Base-by-base conservation (phyloP, 805 yeast genomes). In the Komagataella phaffii region DNA sequence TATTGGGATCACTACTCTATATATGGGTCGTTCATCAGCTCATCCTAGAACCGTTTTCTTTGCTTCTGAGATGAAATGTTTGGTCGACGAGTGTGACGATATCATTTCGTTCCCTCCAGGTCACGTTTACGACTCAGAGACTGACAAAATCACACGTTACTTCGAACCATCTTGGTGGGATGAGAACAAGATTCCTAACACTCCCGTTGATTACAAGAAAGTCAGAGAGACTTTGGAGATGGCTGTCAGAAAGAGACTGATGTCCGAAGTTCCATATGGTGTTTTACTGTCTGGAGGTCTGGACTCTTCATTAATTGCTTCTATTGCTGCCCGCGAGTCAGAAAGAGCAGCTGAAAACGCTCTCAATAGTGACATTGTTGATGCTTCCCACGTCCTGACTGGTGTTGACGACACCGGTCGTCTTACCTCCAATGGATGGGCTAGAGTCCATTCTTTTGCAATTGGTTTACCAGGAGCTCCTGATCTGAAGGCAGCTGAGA, bases 261-360 rank as follows among this genome's bases (percentile, higher is more conserved):
- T 93, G 99, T 93, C 98, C 52, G 99, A 93, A 75, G 99, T 93
- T 55, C 98, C 99, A 52, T 93, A 88, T 69, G 99, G 99, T 74
- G 99, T 93, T 48, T 75, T 93, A 60, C 76, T 93, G 59, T 88
- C 96, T 19, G 99, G 99, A 66, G 99, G 99, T 58, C 79, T 93
- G 64, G 99, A 93, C 69, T 89, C 97, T 48, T 88, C 96, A 19
- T 76, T 93, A 69, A 93, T 93, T 67, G 99, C 99, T 17, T 70
- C 99, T 47, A 93, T 93, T 64, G 99, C 98, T 51, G 93, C 98
- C 36, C 80, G 97, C 67, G 99, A 93, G 74, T 88, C 98, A 54
- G 79, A 79, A 55, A 82, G 80, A 70, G 93, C 95, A 50, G 77
- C 81, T 45, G 74, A 74, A 50, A 68, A 69, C 30, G 70, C 72